Evolutionary conservation across 768 basidiomycete species (phyloP), one percentile per base, ranked within the genome.

Genomic region (Mycena galericulata): DNA sequence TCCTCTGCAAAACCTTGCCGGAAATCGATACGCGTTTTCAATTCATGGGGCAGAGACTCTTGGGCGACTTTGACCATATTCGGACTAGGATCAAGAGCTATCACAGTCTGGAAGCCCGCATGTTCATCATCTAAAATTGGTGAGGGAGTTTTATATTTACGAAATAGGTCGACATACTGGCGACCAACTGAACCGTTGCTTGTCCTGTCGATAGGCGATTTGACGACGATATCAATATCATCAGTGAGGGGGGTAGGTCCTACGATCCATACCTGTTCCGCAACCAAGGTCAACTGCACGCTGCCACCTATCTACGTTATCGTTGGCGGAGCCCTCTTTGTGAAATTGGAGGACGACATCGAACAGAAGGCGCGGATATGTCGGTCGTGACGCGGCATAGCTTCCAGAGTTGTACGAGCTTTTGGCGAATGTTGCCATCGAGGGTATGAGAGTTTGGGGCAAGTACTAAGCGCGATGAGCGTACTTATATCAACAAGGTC

Each of bases 371-470:
- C 79, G 76, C 3, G 94, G 93, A 74, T 94, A 95, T 0, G 89
- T 90, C 27, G 93, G 95, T 17, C 95, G 82, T 43, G 85, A 87
- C 5, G 88, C 81, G 1, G 92, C 89, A 73, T 96, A 95, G 2
- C 81, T 76, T 5, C 85, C 79, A 0, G 92, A 86, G 74, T 93
- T 88, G 80, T 93, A 96, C 0, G 88, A 84, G 0, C 84, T 75
- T 69, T 91, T 90, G 17, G 89, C 87, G 73, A 94, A 96, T 0
- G 92, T 92, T 8, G 93, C 83, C 94, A 95, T 94, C 5, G 62
- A 15, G 7, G 49, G 7, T 8, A 9, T n/a, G 41, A n/a, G 41
- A 43, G 17, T 43, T n/a, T n/a, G n/a, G n/a, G 17, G 41, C 17
- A 17, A n/a, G 41, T 17, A 14, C 6, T 30, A n/a, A n/a, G n/a